A percentile compares a stretch with the other conserved stretches of the same genome.
These are phyloP conservation scores for Kazachstania sp. DNA, from an alignment of 1,139 yeast species.

Conservation along the genomic window DNA sequence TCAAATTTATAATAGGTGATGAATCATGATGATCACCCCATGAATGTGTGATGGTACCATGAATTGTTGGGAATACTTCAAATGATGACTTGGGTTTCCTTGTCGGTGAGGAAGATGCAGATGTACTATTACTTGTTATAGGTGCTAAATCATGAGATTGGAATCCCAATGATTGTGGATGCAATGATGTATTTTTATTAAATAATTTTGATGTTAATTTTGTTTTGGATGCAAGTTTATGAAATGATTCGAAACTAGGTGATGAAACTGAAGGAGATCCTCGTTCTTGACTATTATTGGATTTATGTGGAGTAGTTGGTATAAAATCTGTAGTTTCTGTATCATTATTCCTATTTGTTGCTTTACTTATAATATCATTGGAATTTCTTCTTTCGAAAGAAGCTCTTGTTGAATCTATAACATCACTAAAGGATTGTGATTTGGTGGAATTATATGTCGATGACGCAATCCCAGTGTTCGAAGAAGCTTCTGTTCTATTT, in stretches of 20 bases:
- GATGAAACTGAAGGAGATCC: conserved; percentile 16
- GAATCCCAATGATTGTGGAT: conserved; percentile 8
- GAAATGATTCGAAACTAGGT: conserved; percentile 27
- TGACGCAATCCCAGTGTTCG: not conserved
- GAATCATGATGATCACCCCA: conserved; percentile 30
- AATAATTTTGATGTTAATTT: conserved; percentile 25
- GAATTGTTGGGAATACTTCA: conserved; percentile 28
- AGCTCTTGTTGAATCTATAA: not conserved
- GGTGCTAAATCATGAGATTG: conserved; percentile 1
- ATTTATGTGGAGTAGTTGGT: conserved; percentile 4
- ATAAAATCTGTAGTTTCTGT: not conserved
- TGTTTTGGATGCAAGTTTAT: conserved; percentile 21
- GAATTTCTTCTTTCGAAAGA: not conserved
- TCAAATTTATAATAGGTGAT: conserved; percentile 7
- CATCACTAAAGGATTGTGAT: not conserved
- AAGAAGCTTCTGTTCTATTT: not conserved
- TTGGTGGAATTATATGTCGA: not conserved
- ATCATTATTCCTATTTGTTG: not conserved
- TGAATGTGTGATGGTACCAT: conserved; percentile 35
- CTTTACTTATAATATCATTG: not conserved
- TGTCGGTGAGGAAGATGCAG: conserved; percentile 10
- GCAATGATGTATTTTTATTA: conserved; percentile 19
- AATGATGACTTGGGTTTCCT: conserved; percentile 1
- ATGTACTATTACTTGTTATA: conserved; percentile 5
- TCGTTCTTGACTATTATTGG: conserved; percentile 4